Percentiles rank a stretch among this genome's conserved stretches.
Evolutionary conservation across 345 rosid species (phyloP).

Genomic region (Durio zibethinus): DNA sequence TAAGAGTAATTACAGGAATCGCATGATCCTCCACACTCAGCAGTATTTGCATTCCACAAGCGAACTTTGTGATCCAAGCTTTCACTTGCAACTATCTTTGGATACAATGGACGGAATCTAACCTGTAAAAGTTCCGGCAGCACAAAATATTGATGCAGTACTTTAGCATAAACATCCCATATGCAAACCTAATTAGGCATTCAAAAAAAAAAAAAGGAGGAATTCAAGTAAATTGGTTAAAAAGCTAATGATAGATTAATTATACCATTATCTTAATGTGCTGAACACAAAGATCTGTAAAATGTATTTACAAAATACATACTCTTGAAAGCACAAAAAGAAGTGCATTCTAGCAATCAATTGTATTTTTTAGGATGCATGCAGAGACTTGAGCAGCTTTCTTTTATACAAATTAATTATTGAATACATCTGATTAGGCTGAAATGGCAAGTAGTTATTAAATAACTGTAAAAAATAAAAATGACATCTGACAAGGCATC

Average conservation of each 20-base stretch:
- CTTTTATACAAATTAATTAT: neutral
- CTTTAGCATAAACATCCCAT: neutral
- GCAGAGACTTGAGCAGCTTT: neutral
- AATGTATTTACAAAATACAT: neutral
- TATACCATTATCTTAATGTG: neutral
- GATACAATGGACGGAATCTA: constrained; percentile 65
- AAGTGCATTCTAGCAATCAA: neutral
- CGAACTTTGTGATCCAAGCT: constrained; percentile 81
- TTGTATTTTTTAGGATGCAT: neutral
- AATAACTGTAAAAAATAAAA: neutral
- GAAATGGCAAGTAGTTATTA: neutral
- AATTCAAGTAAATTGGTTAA: neutral
- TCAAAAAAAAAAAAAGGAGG: neutral
- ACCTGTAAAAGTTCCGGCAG: constrained; percentile 40
- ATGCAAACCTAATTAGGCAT: neutral
- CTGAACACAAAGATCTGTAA: neutral
- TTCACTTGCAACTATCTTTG: constrained; percentile 71
- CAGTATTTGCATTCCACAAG: constrained; percentile 66
- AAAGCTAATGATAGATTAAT: neutral
- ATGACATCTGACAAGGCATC: neutral
- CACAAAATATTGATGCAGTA: neutral
- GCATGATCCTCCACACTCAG: constrained; percentile 65
- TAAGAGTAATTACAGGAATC: constrained; percentile 52
- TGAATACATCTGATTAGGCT: neutral
- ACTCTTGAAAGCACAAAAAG: neutral